Base-by-base conservation (phyloP, 257 asterid species). In the Scutellaria minor region DNA sequence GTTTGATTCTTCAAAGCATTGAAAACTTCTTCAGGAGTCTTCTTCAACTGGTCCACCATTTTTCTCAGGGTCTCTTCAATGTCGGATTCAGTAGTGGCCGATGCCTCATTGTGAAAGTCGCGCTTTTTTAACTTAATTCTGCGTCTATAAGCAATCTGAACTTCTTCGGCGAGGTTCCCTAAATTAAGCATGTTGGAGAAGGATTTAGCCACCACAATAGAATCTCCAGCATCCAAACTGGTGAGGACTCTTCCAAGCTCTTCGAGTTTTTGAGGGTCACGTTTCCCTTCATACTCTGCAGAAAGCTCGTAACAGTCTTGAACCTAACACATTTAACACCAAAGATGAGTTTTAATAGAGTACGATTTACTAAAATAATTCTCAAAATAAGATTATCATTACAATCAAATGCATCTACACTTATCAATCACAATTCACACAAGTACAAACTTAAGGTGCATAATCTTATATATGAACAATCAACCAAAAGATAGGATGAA, bases 1-100 rank as follows among this genome's bases (percentile, higher is more conserved):
- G 98, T 92, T 77, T 92, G 98, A 82, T 92, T 92, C 89, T 88
- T 92, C 79, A 92, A 62, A 79, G 98, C 96, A 60, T 90, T 90
- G 73, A 90, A 92, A 57, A 92, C 88, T 82, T 92, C 89, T 78
- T 85, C 59, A 0, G 98, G 98, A 15, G 94, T 73, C 83, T 92
- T 92, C 2, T 82, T 83, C 78, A 88, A 70, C 71, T 90, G 90
- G 6, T 87, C 93, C 11, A 92, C 96, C 6, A 92, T 93, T 78
- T 84, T 88, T 84, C 74, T 86, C 14, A 92, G 67, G 2, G 98
- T 92, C 83, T 92, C 98, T 77, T 92, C 98, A 54, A 92, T 85
- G 78, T 92, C 86, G 2, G 96, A 92, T 80, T 92, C 98, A 67
- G 96, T 92, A 3, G 87, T 73, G 37, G 96, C 98, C 18, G 91